Base-by-base conservation (phyloP, 1,284 basidiomycete genomes). In the Melampsora occidentalis region DNA sequence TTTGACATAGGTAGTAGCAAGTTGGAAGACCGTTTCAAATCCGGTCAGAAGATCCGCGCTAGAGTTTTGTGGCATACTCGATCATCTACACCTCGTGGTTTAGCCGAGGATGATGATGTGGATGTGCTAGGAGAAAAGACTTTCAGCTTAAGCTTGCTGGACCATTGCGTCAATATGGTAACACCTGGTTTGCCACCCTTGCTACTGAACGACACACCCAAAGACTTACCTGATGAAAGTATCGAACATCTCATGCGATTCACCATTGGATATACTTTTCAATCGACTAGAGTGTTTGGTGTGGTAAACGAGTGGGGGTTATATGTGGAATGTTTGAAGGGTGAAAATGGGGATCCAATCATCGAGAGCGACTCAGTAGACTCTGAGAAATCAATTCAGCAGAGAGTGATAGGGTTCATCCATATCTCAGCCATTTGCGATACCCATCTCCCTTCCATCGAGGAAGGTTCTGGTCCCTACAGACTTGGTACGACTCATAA, bases 31-130 rank as follows among this genome's bases (percentile, higher is more conserved):
- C 83, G 84, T 49, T 90, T 87, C 84, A 93, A 91, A 82, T 82
- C 91, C 66, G 94, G 94, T 16, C 89, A 92, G 83, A 97, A 93
- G 85, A 85, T 98, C 80, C 93, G 91, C 81, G 91, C 92, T 0
- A 86, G 97, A 79, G 87, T 99, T 49, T 84, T 99, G 46, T 98
- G 96, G 84, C 88, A 92, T 81, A 12, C 92, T 90, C 57, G 91
- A 25, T 67, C 91, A 1, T 76, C 53, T 28, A 65, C 33, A n/a
- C 66, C 48, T 25, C 33, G 48, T 33, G 67, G 66, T 22, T 39
- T 69, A 22, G 53, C n/a, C n/a, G 42, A 46, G 42, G 67, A 76
- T 25, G 73, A 63, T 39, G 59, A 69, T 76, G 59, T 63, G 12
- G 46, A 39, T 35, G 48, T 69, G 3, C 61, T 76, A 25, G 67